Percentiles rank a stretch among this genome's conserved stretches.
These are phyloP conservation scores for Cephaloascus albidus DNA, from an alignment of 805 yeast genomes.

Conservation along the genomic window DNA sequence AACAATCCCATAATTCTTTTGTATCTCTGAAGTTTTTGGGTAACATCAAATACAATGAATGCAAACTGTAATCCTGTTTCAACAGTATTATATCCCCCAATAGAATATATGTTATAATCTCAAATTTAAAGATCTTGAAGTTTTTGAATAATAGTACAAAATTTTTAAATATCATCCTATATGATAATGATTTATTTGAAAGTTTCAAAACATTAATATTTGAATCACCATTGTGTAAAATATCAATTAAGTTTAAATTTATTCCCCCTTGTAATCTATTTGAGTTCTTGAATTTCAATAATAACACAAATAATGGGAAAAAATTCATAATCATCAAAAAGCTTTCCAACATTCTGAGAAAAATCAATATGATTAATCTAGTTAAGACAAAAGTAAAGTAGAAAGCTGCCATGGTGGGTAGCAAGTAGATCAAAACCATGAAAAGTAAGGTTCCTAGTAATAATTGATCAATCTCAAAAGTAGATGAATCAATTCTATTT, in stretches of 20 bases:
- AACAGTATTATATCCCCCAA: conserved; percentile 17
- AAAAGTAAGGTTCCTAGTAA: conserved; percentile 83
- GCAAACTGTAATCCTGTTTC: conserved; percentile 11
- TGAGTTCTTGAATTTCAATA: conserved; percentile 74
- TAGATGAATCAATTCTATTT: conserved; percentile 75
- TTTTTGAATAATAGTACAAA: conserved; percentile 18
- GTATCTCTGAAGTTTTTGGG: conserved; percentile 20
- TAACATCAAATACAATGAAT: conserved; percentile 23
- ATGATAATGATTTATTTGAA: conserved; percentile 26
- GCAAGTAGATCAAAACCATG: conserved; percentile 63
- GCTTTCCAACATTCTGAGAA: conserved; percentile 47
- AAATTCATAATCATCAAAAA: conserved; percentile 63
- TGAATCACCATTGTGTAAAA: conserved; percentile 1
- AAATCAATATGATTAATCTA: conserved; percentile 39
- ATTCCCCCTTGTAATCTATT: conserved; percentile 51
- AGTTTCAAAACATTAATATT: conserved; percentile 16
- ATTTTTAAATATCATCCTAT: conserved; percentile 22
- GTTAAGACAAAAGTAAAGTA: conserved; percentile 63
- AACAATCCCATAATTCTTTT: conserved; percentile 14
- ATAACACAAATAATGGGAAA: conserved; percentile 76
- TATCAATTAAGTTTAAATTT: conserved; percentile 15
- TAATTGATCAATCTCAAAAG: conserved; percentile 80
- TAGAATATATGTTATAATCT: conserved; percentile 13
- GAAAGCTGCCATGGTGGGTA: conserved; percentile 85
- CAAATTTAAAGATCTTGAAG: conserved; percentile 16